Base-by-base conservation (phyloP, 768 basidiomycete genomes). In the Trametes sanguinea region DNA sequence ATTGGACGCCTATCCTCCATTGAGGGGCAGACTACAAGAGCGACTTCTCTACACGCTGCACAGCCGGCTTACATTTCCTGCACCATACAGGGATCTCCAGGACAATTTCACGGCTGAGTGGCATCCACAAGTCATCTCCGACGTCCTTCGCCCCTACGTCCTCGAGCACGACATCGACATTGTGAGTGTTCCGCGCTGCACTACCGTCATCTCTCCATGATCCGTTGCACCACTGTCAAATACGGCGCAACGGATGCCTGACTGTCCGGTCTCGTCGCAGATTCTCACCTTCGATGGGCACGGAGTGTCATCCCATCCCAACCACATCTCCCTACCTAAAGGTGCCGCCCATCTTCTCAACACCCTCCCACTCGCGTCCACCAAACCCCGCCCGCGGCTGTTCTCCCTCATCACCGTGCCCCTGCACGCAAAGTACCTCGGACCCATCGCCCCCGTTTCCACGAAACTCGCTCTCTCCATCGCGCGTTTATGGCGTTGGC, bases 301-400 rank as follows among this genome's bases (percentile, higher is more conserved):
- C 2, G 95, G 94, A 2, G 77, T 96, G 14, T 92, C 94, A n/a
- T 78, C 77, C 3, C 95, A 96, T 69, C 91, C 91, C 2, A 97
- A 97, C 71, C 95, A 97, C 74, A 80, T 77, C 64, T 86, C 93
- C 1, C 78, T 95, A 16, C 83, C 82, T 7, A 71, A 75, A 22
- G 90, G 87, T 42, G 83, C 81, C 40, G 71, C 78, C 43, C 72
- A 78, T 54, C 78, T 89, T 22, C 67, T 78, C 48, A 57, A 57
- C 29, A 45, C 66, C 14, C 43, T 65, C 33, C 47, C 58, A 43
- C 55, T 47, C 39, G 51, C 67, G 11, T 44, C 68, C 17, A 57
- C 61, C 30, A 68, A 71, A 39, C 58, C 76, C 76, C 11, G 74
- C 73, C 65, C 70, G 3, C 73, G 72, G 5, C 75, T 89, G 11